Evolutionary conservation across 2,329 filamentous ascomycete genomes (phyloP), one percentile per base, ranked within the genome.

Genomic region (Fusarium chlamydosporum): DNA sequence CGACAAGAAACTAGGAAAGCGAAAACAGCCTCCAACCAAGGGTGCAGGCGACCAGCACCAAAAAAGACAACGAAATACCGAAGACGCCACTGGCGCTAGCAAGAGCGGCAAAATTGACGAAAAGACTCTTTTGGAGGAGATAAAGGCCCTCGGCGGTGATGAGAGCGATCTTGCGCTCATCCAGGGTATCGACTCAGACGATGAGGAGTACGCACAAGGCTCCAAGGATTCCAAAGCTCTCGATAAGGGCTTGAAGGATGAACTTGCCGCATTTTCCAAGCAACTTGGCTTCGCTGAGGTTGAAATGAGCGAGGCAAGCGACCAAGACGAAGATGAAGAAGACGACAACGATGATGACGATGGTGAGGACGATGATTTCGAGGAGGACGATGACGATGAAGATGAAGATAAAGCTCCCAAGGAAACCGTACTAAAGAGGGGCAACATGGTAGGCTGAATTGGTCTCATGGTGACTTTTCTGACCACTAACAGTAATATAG

Each of bases 151-250:
- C 3, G 89, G 89, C 5, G 89, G 89, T 15, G 88, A 90, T 54
- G 87, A 91, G 76, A 83, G 87, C 41, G 89, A 91, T 67, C 76
- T 90, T 42, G 85, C 87, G 35, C 82, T 91, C 34, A 84, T 91
- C 54, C 85, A 83, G 41, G 86, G 85, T 61, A 79, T 82, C 13
- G 79, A 81, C 34, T 83, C 81, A 6, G 80, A 81, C 18, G 79
- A 82, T 57, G 79, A 80, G 51, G 78, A 75, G 20, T 72, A 75
- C 41, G 68, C 64, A n/a, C 73, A 76, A 42, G 76, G 75, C 40
- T 71, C 78, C 18, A 69, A 67, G 45, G 76, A 75, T 35, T 72
- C 78, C 16, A 67, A 63, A 31, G 20, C 62, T 16, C 71, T 80
- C 7, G 84, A 86, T 61, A 84, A 84, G 74, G 68, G 71, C 20